Percentiles rank a stretch among this genome's conserved stretches.
Evolutionary conservation across 345 rosid genomes (phyloP).

Genomic region (Citrus medica): DNA sequence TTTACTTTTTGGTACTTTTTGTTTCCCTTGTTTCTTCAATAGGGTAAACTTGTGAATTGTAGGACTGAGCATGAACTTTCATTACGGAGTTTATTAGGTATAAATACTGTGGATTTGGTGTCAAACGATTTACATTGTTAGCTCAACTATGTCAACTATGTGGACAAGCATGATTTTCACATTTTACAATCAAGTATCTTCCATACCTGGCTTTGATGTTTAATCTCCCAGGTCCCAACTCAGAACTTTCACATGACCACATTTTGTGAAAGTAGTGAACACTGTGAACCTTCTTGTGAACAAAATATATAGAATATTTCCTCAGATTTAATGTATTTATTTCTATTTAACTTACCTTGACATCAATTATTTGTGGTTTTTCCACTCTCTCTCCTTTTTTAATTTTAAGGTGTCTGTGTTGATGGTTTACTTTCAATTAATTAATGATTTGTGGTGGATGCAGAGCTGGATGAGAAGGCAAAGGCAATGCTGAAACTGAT

Average conservation of each 20-base stretch:
- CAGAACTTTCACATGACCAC: background rate
- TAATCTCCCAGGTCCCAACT: background rate
- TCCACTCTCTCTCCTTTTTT: background rate
- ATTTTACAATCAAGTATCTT: no score
- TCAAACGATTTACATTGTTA: background rate
- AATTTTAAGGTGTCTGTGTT: background rate
- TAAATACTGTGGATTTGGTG: background rate
- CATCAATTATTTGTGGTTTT: background rate
- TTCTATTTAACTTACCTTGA: background rate
- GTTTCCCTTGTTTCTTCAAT: background rate
- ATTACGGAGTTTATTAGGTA: background rate
- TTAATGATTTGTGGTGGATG: background rate
- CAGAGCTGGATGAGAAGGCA: constrained; percentile 72
- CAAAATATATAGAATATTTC: background rate
- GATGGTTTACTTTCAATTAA: background rate
- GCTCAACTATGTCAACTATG: background rate
- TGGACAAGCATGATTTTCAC: background rate
- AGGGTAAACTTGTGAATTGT: background rate
- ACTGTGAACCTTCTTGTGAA: background rate
- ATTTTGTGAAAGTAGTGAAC: background rate
- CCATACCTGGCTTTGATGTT: background rate
- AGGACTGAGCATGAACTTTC: background rate
- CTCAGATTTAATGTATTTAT: background rate
- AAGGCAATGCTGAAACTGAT: constrained; percentile 66
- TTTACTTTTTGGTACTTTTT: background rate